phyloP scores from a whole-genome alignment of 306 rosid species.

The Quercus robur region DNA sequence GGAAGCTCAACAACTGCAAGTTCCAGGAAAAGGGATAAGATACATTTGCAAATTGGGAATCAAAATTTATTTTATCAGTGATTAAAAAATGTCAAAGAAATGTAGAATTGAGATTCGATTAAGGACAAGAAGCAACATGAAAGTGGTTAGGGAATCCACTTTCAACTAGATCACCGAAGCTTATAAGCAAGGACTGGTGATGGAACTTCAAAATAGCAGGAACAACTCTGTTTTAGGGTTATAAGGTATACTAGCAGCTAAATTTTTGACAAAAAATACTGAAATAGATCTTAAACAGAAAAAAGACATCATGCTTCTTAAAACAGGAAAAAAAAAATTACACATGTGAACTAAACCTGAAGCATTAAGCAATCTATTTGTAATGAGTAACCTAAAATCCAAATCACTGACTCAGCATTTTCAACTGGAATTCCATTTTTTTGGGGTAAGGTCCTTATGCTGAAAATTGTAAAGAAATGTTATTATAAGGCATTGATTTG shows the following conservation, averaged over 20 bases:
- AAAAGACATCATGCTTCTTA: background rate
- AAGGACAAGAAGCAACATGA: background rate
- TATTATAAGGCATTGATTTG: background rate
- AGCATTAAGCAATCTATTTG: background rate
- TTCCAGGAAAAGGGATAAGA: conserved; percentile 25
- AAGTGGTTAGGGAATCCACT: background rate
- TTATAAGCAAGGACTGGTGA: background rate
- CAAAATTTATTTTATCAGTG: background rate
- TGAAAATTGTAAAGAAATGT: background rate
- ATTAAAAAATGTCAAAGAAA: background rate
- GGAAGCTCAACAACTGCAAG: conserved; percentile 84
- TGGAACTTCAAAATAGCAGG: background rate
- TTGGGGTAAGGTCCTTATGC: background rate
- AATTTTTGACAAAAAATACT: background rate
- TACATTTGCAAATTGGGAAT: conserved; percentile 19
- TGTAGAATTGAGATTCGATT: background rate
- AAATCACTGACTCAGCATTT: background rate
- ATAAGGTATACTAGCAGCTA: background rate
- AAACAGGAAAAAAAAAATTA: background rate
- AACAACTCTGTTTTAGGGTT: background rate
- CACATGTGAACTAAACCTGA: background rate
- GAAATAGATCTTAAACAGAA: background rate
- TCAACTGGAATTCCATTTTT: background rate
- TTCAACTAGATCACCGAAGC: background rate
- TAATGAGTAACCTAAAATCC: background rate